Conservation (phyloP, 2,329 filamentous ascomycete species). For the Neopestalotiopsis clavispora region DNA sequence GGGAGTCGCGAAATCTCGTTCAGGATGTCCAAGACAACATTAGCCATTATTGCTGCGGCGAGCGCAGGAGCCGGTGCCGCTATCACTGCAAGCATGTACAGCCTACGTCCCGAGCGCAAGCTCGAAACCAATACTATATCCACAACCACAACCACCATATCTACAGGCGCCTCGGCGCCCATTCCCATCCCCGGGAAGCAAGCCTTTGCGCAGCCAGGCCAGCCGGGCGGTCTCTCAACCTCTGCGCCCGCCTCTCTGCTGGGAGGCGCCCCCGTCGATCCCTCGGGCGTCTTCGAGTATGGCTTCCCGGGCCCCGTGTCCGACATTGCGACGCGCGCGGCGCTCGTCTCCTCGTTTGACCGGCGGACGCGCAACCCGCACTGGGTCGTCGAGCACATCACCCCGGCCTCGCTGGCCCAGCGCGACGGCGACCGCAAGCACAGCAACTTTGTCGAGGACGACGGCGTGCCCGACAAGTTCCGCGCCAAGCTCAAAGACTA, state of each 20-base stretch:
- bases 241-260: conserved; percentile 38
- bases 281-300: conserved; percentile 79
- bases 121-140: conserved; percentile 48
- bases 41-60: conserved; percentile 77
- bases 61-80: conserved; percentile 79
- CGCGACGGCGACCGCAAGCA: conserved; percentile 83
- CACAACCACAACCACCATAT: conserved; percentile 36
- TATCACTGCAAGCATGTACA: conserved; percentile 71
- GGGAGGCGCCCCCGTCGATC: conserved; percentile 64
- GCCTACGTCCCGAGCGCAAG: conserved; percentile 52
- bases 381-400: conserved; percentile 98
- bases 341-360: conserved; percentile 88
- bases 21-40: conserved; percentile 78
- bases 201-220: conserved; percentile 44
- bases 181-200: conserved; percentile 63
- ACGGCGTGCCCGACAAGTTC: conserved; percentile 80
- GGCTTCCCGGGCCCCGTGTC: conserved; percentile 90
- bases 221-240: conserved; percentile 29
- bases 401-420: conserved; percentile 76
- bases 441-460: conserved; percentile 83
- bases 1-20: conserved; percentile 17
- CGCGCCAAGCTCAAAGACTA: conserved; percentile 92
- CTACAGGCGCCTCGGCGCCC: conserved; percentile 38
- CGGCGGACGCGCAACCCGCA: conserved; percentile 88
- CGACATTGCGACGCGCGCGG: conserved; percentile 78